Base-by-base conservation (phyloP, 768 basidiomycete genomes). In the Xerocomus spinulosus region DNA sequence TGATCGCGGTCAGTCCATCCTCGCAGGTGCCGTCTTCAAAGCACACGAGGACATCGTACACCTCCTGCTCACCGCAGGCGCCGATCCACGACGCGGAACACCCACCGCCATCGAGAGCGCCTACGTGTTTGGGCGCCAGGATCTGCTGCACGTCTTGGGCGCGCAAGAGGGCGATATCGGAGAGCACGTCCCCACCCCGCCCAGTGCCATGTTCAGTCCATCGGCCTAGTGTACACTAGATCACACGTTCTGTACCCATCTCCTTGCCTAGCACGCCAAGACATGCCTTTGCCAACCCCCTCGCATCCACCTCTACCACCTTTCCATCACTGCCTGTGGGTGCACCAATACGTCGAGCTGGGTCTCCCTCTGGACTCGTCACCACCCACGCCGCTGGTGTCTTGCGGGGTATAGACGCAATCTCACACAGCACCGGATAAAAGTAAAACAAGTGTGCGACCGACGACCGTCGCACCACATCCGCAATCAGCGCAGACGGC, bases 401-500 rank as follows among this genome's bases (percentile, higher is more conserved):
- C 55, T 76, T 79, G 24, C 82, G 73, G 0, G 86, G 80, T 46
- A 85, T 78, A 2, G 90, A 81, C 8, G 79, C 83, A 39, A 95
- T 84, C 57, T 92, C 83, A 55, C 87, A 86, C 4, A 96, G 65
- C 2, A 87, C 68, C 0, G 80, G 70, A 59, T 94, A 94, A 49
- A 95, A 83, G 60, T 92, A 83, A 75, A 95, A 95, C 10, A 98
- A 70, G 58, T 95, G 93, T 0, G 87, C 92, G 14, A 81, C 75
- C 0, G 81, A 65, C 2, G 93, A 93, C 1, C 87, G 80, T 54
- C 80, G 81, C 12, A 86, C 79, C 1, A 85, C 79, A 50, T 91
- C 83, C 0, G 82, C 73, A 18, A 94, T 74, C 3, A 88, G 70
- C 12, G 70, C 69, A 12, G 79, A 69, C 0, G 83, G 78, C 1